Conservation (phyloP, 208 protist species). For the Acanthamoeba culbertsoni region DNA sequence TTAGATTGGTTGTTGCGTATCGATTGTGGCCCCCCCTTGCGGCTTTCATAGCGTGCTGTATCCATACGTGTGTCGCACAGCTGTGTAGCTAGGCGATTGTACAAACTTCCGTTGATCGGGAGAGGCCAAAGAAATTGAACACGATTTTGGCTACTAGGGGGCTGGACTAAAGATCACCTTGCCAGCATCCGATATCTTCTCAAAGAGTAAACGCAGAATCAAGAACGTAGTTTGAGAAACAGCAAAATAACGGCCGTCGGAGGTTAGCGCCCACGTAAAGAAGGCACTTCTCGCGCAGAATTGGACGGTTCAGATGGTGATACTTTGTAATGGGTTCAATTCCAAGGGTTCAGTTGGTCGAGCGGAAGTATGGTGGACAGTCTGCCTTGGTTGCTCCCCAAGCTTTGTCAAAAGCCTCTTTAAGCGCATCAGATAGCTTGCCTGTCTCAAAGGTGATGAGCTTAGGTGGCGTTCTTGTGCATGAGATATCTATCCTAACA, state of each 20-base stretch:
- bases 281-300: background rate
- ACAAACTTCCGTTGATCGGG: too few relatives aligned
- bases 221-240: background rate
- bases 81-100: too few relatives aligned
- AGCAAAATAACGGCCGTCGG: too few relatives aligned
- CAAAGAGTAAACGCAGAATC: background rate
- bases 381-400: background rate
- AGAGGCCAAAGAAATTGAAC: too few relatives aligned
- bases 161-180: too few relatives aligned
- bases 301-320: background rate
- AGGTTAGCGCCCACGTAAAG: too few relatives aligned
- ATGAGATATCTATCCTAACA: background rate
- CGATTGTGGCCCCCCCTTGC: background rate
- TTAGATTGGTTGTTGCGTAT: background rate
- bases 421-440: background rate
- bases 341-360: background rate
- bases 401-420: background rate
- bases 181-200: too few relatives aligned
- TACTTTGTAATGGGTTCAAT: background rate
- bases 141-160: too few relatives aligned
- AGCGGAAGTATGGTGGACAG: slow-evolving; percentile 41
- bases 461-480: background rate
- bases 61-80: background rate
- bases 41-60: background rate
- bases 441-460: background rate